Percentiles rank a stretch among this genome's conserved stretches.
These are phyloP conservation scores for Volvox reticuliferus DNA, from an alignment of 139 green algal genomes.

Conservation along the genomic window DNA sequence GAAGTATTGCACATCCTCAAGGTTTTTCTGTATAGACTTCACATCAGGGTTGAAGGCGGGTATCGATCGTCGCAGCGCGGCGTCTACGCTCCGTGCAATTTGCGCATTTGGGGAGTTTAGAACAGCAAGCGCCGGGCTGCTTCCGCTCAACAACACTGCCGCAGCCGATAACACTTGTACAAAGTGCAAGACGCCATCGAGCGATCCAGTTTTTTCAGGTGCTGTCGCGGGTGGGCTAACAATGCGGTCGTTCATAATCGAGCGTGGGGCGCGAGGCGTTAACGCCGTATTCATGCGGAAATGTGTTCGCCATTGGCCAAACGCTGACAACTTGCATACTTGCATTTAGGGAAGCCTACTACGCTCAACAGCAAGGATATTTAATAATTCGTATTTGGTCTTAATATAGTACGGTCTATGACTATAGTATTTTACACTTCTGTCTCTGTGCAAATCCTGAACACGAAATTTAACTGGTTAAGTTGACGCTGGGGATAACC, in stretches of 20 bases:
- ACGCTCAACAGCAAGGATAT: too few species aligned
- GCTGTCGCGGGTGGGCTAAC: background rate
- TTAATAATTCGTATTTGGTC: too few species aligned
- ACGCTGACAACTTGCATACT: too few species aligned
- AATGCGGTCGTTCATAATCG: background rate
- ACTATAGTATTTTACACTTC: too few species aligned
- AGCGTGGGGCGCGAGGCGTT: background rate
- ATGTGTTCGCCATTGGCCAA: too few species aligned
- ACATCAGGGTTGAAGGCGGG: slow-evolving; percentile 87
- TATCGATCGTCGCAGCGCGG: slow-evolving; percentile 78
- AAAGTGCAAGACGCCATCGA: background rate
- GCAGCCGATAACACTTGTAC: background rate
- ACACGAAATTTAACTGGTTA: too few species aligned
- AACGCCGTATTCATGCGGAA: background rate
- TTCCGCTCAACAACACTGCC: background rate
- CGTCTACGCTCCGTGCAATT: slow-evolving; percentile 75
- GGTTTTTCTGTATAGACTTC: slow-evolving; percentile 60
- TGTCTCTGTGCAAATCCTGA: too few species aligned
- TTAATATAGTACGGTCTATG: too few species aligned
- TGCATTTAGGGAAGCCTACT: too few species aligned
- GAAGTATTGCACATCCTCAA: slow-evolving; percentile 77
- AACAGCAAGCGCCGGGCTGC: slow-evolving; percentile 59
- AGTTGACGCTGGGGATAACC: too few species aligned
- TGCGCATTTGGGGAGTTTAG: slow-evolving; percentile 80
- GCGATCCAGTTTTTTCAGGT: background rate